These are phyloP conservation scores for Auriculariales sp. DNA, from an alignment of 768 basidiomycete species.

Conservation along the genomic window DNA sequence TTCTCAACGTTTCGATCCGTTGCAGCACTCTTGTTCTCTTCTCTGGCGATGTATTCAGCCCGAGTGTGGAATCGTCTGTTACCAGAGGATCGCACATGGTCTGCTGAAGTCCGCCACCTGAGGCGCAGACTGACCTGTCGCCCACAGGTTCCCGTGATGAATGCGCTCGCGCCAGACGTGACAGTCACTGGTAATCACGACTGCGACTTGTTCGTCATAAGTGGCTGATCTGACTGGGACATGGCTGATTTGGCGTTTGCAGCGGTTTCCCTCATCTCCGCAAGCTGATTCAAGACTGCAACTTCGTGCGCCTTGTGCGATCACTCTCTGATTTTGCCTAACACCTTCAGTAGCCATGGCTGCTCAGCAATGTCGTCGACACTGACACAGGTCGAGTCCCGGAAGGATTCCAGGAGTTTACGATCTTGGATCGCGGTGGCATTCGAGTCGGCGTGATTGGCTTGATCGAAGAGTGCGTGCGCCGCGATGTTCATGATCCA, in stretches of 20 bases:
- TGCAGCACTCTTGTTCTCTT: constrained; percentile 58
- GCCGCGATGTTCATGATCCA: background rate
- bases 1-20: constrained; percentile 9
- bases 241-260: constrained; percentile 13
- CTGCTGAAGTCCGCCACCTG: constrained; percentile 1
- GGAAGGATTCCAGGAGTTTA: constrained; percentile 40
- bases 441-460: constrained; percentile 70
- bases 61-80: constrained; percentile 74
- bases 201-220: constrained; percentile 45
- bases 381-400: constrained; percentile 48
- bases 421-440: constrained; percentile 49
- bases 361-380: constrained; percentile 74
- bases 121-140: constrained; percentile 2
- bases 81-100: constrained; percentile 90
- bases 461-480: constrained; percentile 66
- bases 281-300: constrained; percentile 50
- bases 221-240: constrained; percentile 49
- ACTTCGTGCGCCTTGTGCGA: constrained; percentile 41
- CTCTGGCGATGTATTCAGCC: constrained; percentile 82
- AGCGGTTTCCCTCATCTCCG: constrained; percentile 17
- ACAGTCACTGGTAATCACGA: constrained; percentile 84
- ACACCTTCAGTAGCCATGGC: constrained; percentile 26
- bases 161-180: constrained; percentile 63
- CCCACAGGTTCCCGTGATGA: constrained; percentile 72
- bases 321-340: background rate